phyloP scores from a whole-genome alignment of 2,329 filamentous ascomycete genomes.

The Conoideocrella luteorostrata region DNA sequence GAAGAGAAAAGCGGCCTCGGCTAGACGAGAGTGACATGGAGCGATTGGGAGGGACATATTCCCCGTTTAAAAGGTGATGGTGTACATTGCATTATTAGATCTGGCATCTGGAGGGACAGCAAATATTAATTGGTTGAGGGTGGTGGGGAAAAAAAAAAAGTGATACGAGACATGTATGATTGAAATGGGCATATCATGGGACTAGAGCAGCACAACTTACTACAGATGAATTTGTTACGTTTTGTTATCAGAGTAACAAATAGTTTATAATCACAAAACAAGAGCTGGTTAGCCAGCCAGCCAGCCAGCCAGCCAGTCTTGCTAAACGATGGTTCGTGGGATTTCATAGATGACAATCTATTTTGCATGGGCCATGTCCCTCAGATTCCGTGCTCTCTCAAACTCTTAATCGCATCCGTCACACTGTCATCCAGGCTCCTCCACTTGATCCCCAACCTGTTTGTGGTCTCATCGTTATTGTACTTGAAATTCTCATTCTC shows the following conservation, averaged over 20 bases:
- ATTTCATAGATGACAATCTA: background rate
- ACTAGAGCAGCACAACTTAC: too few species aligned
- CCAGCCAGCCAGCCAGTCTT: too few species aligned
- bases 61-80: slow-evolving; percentile 3
- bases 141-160: background rate
- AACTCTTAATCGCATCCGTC: slow-evolving; percentile 54
- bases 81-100: background rate
- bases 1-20: slow-evolving; percentile 12
- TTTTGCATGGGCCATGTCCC: slow-evolving; percentile 1
- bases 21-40: slow-evolving; percentile 17
- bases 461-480: background rate
- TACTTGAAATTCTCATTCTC: background rate
- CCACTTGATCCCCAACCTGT: slow-evolving; percentile 1
- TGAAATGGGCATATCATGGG: too few species aligned
- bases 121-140: too few species aligned
- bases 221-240: too few species aligned
- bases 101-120: background rate
- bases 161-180: too few species aligned
- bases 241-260: too few species aligned
- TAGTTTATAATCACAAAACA: too few species aligned
- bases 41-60: slow-evolving; percentile 9
- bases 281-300: too few species aligned
- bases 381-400: slow-evolving; percentile 40
- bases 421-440: slow-evolving; percentile 6
- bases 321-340: too few species aligned